Percentiles rank a stretch among this genome's conserved stretches.
phyloP scores from a whole-genome alignment of 495 filamentous ascomycete genomes.

The Cryomyces antarcticus region DNA sequence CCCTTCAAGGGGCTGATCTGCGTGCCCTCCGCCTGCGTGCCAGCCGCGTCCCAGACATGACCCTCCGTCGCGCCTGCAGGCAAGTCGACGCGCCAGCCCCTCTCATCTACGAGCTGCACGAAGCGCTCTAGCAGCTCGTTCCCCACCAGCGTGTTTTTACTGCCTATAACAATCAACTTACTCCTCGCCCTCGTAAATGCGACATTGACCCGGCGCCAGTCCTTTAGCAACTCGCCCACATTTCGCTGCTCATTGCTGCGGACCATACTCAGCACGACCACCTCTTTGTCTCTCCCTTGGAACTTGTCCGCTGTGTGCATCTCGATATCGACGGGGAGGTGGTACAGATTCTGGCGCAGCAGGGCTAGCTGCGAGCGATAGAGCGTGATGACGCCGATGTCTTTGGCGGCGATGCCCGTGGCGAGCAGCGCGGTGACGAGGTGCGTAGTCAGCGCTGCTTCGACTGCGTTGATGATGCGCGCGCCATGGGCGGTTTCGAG shows the following conservation, averaged over 20 bases:
- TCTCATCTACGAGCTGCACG: constrained; percentile 50
- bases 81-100: constrained; percentile 58
- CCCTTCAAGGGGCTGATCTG: background rate
- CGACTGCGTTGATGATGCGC: constrained; percentile 67
- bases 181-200: constrained; percentile 80
- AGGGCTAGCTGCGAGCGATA: constrained; percentile 77
- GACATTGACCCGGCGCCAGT: constrained; percentile 88
- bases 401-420: constrained; percentile 47
- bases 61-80: constrained; percentile 36
- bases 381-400: constrained; percentile 95
- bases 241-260: constrained; percentile 59
- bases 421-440: constrained; percentile 60
- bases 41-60: constrained; percentile 40
- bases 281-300: constrained; percentile 86
- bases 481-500: constrained; percentile 51
- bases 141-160: constrained; percentile 46
- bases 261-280: constrained; percentile 69
- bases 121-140: constrained; percentile 62
- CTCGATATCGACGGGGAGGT: constrained; percentile 36
- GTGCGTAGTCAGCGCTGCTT: constrained; percentile 53
- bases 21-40: constrained; percentile 17
- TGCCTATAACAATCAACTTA: constrained; percentile 77
- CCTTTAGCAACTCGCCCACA: constrained; percentile 74
- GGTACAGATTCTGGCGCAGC: constrained; percentile 21
- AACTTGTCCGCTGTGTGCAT: constrained; percentile 95